Conservation (phyloP, 495 filamentous ascomycete species). For the Hapsidospora chrysogenum region DNA sequence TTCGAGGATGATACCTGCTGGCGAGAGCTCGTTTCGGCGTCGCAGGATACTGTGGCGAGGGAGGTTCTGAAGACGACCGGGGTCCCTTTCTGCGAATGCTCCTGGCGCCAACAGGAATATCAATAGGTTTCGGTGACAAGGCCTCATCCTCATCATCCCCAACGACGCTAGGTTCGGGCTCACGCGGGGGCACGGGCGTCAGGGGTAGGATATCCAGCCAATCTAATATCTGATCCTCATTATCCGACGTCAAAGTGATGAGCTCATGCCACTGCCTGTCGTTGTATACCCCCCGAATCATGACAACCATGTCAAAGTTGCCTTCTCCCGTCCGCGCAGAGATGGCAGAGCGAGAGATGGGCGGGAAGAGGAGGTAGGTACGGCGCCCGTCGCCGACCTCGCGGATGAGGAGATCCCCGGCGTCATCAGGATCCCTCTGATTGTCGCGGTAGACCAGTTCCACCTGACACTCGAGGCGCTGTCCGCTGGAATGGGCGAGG, state of each 20-base stretch:
- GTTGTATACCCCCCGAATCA: slow-evolving; percentile 54
- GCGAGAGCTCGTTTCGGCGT: background rate
- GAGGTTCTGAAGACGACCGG: slow-evolving; percentile 19
- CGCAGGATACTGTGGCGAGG: slow-evolving; percentile 14
- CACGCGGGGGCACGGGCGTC: slow-evolving; percentile 52
- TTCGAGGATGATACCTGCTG: background rate
- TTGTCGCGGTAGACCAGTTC: slow-evolving; percentile 79
- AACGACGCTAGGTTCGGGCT: slow-evolving; percentile 6
- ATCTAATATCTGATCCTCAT: slow-evolving; percentile 59
- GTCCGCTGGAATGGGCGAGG: slow-evolving; percentile 75
- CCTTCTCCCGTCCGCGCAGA: slow-evolving; percentile 67
- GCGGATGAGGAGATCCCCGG: slow-evolving; percentile 76
- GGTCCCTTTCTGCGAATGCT: slow-evolving; percentile 4
- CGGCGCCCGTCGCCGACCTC: slow-evolving; percentile 58
- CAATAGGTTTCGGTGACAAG: slow-evolving; percentile 12
- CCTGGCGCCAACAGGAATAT: slow-evolving; percentile 61
- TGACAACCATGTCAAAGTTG: slow-evolving; percentile 56
- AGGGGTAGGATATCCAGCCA: slow-evolving; percentile 77
- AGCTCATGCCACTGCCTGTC: slow-evolving; percentile 68
- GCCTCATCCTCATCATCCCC: slow-evolving; percentile 12
- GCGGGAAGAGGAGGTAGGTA: slow-evolving; percentile 82
- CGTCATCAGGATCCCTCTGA: slow-evolving; percentile 27
- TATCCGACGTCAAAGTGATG: slow-evolving; percentile 49
- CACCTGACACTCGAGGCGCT: slow-evolving; percentile 74
- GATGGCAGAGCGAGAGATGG: slow-evolving; percentile 46